These are phyloP conservation scores for Jatropha podagrica DNA, from an alignment of 441 rosid species.

Conservation along the genomic window DNA sequence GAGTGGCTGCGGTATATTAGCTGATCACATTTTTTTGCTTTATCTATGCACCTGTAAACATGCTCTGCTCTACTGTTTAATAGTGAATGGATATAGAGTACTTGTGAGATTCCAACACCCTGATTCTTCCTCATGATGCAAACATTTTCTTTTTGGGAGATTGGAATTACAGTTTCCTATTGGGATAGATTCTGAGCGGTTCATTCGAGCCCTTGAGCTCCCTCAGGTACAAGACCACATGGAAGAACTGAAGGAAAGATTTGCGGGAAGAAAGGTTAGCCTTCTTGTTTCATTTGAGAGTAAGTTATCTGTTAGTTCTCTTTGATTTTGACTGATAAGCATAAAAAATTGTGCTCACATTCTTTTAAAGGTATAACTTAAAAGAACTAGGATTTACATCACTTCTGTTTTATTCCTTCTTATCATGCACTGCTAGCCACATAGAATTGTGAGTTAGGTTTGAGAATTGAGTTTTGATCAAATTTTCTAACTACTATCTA, in stretches of 20 bases:
- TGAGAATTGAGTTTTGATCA: too few relatives aligned
- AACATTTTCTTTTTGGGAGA: conserved; percentile 32
- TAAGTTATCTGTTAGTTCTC: not conserved
- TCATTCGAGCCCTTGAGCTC: conserved; percentile 63
- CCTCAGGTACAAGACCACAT: conserved; percentile 65
- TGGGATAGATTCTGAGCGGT: conserved; percentile 78
- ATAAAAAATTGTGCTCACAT: not conserved
- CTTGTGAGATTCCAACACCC: conserved; percentile 11
- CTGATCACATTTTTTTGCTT: conserved; percentile 22
- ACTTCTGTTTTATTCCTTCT: conserved; percentile 1
- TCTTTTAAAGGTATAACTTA: not conserved
- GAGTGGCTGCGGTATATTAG: conserved; percentile 67
- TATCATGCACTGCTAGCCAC: not conserved
- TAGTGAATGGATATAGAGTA: not conserved
- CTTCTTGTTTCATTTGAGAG: conserved; percentile 12
- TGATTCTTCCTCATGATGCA: conserved; percentile 28
- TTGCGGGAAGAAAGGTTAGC: conserved; percentile 67
- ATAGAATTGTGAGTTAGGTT: not conserved
- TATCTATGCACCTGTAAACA: conserved; percentile 15
- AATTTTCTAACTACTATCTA: not conserved
- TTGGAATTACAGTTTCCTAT: conserved; percentile 69
- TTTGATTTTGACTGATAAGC: conserved; percentile 6
- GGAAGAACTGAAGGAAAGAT: conserved; percentile 62
- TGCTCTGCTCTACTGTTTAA: conserved; percentile 5
- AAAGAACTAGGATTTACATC: not conserved